Evolutionary conservation across 495 filamentous ascomycete genomes (phyloP).

Genomic region (Aspergillus asperescens): DNA sequence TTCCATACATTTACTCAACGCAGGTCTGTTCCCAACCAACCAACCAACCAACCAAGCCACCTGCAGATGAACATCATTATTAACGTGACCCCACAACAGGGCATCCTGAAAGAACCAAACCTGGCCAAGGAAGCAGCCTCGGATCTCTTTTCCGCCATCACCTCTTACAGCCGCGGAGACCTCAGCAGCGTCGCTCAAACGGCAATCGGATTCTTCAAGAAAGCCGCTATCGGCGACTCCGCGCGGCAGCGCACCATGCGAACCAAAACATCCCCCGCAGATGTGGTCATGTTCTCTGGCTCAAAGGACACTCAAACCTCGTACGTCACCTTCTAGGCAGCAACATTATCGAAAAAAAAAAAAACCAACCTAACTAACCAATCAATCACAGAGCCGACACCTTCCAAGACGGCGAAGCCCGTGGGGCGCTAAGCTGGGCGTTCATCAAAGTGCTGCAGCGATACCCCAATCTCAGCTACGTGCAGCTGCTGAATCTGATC

Average conservation of each 20-base stretch:
- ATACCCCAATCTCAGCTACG: conserved; percentile 93
- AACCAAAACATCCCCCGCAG: conserved; percentile 90
- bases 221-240: conserved; percentile 74
- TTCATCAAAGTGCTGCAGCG: conserved; percentile 91
- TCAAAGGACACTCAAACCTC: conserved; percentile 92
- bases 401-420: conserved; percentile 67
- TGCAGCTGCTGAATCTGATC: conserved; percentile 89
- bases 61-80: too few relatives aligned
- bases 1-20: conserved; percentile 96
- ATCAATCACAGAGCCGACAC: conserved; percentile 33
- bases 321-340: conserved; percentile 21
- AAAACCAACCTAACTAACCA: neutral
- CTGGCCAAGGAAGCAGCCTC: conserved; percentile 94
- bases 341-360: too few relatives aligned
- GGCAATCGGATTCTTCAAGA: conserved; percentile 86
- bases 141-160: conserved; percentile 81
- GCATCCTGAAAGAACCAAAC: conserved; percentile 95
- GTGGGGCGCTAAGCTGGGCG: conserved; percentile 94
- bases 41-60: neutral
- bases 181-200: conserved; percentile 72
- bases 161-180: conserved; percentile 82
- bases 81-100: conserved; percentile 29
- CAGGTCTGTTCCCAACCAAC: conserved; percentile 28
- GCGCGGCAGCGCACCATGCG: conserved; percentile 68
- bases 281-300: conserved; percentile 96